Evolutionary conservation across 2,329 filamentous ascomycete species (phyloP).

Genomic region (Endocalyx cinctus): DNA sequence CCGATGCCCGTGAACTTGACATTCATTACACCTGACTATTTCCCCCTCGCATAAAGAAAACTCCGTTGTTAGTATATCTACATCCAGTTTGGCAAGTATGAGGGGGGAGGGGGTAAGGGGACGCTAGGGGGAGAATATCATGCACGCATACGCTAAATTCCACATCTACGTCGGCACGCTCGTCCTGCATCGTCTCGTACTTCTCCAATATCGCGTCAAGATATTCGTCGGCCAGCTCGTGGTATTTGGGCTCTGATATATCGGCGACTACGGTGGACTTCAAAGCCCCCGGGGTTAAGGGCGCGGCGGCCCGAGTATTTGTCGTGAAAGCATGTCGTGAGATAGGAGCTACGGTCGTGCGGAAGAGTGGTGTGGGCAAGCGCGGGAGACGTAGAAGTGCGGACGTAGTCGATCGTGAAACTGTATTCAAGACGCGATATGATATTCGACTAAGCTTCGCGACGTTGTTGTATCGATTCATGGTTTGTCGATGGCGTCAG

Average conservation of each 20-base stretch:
- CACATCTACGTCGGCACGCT: slow-evolving; percentile 71
- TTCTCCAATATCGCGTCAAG: slow-evolving; percentile 53
- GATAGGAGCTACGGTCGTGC: slow-evolving; percentile 2
- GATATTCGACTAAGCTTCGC: slow-evolving; percentile 34
- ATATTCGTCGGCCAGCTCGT: slow-evolving; percentile 71
- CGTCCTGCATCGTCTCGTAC: slow-evolving; percentile 73
- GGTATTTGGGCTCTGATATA: slow-evolving; percentile 67
- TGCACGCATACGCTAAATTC: slow-evolving; percentile 71
- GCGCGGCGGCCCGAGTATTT: slow-evolving; percentile 34
- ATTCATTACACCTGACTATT: slow-evolving; percentile 79
- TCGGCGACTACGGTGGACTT: slow-evolving; percentile 46
- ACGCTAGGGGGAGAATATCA: background rate
- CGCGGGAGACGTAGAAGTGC: slow-evolving; percentile 13
- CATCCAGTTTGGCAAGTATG: slow-evolving; percentile 7
- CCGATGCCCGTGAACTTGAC: slow-evolving; percentile 65
- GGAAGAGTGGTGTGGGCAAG: slow-evolving; percentile 12
- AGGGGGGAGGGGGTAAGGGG: background rate
- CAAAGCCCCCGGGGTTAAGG: slow-evolving; percentile 31
- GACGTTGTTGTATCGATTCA: slow-evolving; percentile 29
- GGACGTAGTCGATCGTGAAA: slow-evolving; percentile 15
- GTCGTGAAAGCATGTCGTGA: slow-evolving; percentile 21
- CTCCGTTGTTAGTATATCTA: slow-evolving; percentile 5
- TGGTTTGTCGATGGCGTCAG: no score
- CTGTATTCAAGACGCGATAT: no score
- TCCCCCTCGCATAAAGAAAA: background rate